Percentiles rank a stretch among this genome's conserved stretches.
Evolutionary conservation across 257 asterid genomes (phyloP).

Genomic region (Cordia subcordata): DNA sequence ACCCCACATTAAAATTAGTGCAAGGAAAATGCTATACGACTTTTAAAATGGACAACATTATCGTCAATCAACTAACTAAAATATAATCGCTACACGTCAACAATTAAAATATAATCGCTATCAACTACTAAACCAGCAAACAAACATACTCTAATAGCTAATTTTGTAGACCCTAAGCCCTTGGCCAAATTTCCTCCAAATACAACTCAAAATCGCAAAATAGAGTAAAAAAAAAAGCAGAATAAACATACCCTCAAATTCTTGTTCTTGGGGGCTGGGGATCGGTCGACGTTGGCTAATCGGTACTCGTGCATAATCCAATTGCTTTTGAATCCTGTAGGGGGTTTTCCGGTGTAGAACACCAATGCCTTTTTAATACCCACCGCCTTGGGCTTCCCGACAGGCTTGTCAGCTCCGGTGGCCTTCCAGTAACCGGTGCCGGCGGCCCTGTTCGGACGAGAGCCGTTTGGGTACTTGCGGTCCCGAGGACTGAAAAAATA

Average conservation of each 20-base stretch:
- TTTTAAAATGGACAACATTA: too few relatives aligned
- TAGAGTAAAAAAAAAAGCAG: too few relatives aligned
- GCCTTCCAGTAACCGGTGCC: slow-evolving; percentile 19
- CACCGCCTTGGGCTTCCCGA: neutral
- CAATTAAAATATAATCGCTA: too few relatives aligned
- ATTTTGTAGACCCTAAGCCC: too few relatives aligned
- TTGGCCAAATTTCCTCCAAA: too few relatives aligned
- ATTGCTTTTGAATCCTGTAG: slow-evolving; percentile 6
- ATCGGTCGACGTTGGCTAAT: slow-evolving; percentile 58
- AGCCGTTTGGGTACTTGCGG: slow-evolving; percentile 10
- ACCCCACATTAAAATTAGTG: too few relatives aligned
- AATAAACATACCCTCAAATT: slow-evolving; percentile 43
- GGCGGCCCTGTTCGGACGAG: slow-evolving; percentile 12
- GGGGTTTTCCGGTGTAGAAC: slow-evolving; percentile 12
- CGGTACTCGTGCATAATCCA: slow-evolving; percentile 58
- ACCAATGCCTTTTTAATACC: slow-evolving; percentile 11
- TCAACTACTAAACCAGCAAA: too few relatives aligned
- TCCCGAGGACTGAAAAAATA: slow-evolving; percentile 12
- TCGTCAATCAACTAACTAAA: too few relatives aligned
- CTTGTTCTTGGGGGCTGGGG: slow-evolving; percentile 43
- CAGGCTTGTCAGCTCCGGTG: slow-evolving; percentile 7
- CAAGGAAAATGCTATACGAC: too few relatives aligned
- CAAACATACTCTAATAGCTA: too few relatives aligned
- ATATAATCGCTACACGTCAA: too few relatives aligned
- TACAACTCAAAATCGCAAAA: too few relatives aligned